Percentiles rank a stretch among this genome's conserved stretches.
Evolutionary conservation across 2,329 filamentous ascomycete genomes (phyloP).

Genomic region (Geosmithia morbida): DNA sequence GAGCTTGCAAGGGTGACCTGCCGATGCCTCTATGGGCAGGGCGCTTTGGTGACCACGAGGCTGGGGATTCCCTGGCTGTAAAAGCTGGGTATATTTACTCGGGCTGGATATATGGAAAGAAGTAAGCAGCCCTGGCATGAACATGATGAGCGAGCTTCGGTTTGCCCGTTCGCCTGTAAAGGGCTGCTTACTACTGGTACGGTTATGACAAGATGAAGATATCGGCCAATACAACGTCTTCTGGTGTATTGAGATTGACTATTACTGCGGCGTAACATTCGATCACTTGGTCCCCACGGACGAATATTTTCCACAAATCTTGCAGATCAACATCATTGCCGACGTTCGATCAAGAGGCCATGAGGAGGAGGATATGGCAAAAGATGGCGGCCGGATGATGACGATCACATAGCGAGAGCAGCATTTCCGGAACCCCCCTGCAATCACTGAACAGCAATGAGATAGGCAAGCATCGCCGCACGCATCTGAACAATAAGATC

Average conservation of each 20-base stretch:
- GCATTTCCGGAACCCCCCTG: too few relatives aligned
- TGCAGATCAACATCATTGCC: conserved; percentile 26
- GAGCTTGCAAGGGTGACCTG: conserved; percentile 1
- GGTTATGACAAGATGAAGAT: neutral
- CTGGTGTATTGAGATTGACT: conserved; percentile 14
- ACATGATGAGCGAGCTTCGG: too few relatives aligned
- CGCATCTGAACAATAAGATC: too few relatives aligned
- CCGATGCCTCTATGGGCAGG: neutral
- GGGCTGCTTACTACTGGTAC: neutral
- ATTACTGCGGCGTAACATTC: neutral
- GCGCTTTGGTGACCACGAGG: neutral
- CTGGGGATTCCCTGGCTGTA: neutral
- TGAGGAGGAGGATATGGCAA: too few relatives aligned
- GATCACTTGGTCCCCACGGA: conserved; percentile 20
- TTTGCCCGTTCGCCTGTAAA: neutral
- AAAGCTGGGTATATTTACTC: conserved; percentile 2
- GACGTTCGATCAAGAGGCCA: too few relatives aligned
- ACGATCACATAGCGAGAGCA: too few relatives aligned
- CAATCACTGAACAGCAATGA: too few relatives aligned
- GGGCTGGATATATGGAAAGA: conserved; percentile 3
- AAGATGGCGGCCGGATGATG: too few relatives aligned
- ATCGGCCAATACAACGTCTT: conserved; percentile 16
- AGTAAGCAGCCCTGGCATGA: neutral
- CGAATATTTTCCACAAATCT: conserved; percentile 20
- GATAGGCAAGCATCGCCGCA: too few relatives aligned